phyloP scores from a whole-genome alignment of 805 yeast species.

The Nakazawaea holstii region DNA sequence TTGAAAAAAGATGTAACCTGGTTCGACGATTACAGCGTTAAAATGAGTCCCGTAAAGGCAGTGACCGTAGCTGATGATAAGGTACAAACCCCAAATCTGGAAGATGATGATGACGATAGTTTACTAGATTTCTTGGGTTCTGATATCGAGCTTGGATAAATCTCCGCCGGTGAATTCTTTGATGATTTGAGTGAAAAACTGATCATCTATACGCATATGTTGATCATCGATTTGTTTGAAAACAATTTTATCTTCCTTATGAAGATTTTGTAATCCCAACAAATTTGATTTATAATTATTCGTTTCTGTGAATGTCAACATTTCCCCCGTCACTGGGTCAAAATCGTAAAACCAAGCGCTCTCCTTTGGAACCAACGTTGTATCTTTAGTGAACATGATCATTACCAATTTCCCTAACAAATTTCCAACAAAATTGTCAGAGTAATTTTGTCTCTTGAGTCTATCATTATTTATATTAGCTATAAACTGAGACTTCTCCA shows the following conservation, averaged over 20 bases:
- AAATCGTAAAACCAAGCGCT: constrained; percentile 62
- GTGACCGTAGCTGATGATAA: not conserved
- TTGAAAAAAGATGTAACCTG: not conserved
- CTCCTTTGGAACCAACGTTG: constrained; percentile 68
- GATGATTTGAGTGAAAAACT: constrained; percentile 34
- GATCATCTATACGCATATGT: constrained; percentile 64
- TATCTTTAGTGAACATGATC: constrained; percentile 55
- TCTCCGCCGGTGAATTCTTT: constrained; percentile 4
- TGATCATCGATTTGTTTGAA: constrained; percentile 47
- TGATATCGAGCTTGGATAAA: constrained; percentile 19
- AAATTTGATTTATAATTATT: constrained; percentile 45
- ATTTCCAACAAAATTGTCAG: constrained; percentile 30
- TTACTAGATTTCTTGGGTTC: constrained; percentile 20
- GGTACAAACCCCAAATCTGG: not conserved
- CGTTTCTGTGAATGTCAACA: constrained; percentile 44
- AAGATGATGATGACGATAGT: not conserved
- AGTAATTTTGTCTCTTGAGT: constrained; percentile 17
- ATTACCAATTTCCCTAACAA: constrained; percentile 49
- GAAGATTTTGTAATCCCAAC: constrained; percentile 52
- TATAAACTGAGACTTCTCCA: constrained; percentile 51
- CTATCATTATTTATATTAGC: constrained; percentile 66
- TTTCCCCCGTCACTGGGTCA: constrained; percentile 35
- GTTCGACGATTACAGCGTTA: not conserved
- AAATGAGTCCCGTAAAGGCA: not conserved
- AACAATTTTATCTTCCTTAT: constrained; percentile 36